These are phyloP conservation scores for Dioscorea dumetorum DNA, from an alignment of 106 monocot species.

Conservation along the genomic window DNA sequence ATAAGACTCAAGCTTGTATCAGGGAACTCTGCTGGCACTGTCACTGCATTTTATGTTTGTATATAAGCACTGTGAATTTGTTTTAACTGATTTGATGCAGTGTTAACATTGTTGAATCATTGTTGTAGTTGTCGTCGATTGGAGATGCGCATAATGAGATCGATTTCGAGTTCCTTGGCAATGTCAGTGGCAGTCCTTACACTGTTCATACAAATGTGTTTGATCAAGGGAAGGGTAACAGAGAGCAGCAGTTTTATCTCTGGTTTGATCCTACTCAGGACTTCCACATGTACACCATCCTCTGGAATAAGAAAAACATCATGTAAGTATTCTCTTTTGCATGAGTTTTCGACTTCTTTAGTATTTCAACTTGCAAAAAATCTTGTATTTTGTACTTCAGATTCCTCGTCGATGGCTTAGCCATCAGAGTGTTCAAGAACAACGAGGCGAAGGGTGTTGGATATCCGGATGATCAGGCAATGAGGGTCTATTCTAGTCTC, in stretches of 20 bases:
- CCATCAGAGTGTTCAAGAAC: conserved; percentile 24
- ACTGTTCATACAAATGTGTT: conserved; percentile 11
- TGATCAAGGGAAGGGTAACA: conserved; percentile 11
- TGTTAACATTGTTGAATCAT: too few species aligned
- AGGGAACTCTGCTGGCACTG: conserved; percentile 28
- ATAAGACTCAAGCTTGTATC: conserved; percentile 27
- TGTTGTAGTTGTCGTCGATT: conserved; percentile 6
- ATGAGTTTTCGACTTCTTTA: not conserved
- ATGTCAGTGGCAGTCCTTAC: conserved; percentile 7
- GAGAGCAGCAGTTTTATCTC: conserved; percentile 14
- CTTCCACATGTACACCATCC: conserved; percentile 15
- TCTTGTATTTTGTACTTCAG: not conserved
- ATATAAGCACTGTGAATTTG: not conserved
- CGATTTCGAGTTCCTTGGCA: conserved; percentile 18
- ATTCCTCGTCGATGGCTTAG: conserved; percentile 17
- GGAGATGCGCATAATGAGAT: conserved; percentile 13
- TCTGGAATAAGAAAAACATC: conserved; percentile 10
- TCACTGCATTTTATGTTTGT: conserved; percentile 27
- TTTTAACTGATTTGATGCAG: not conserved
- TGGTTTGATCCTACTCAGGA: conserved; percentile 14
- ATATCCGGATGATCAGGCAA: conserved; percentile 15
- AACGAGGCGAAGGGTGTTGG: conserved; percentile 5
- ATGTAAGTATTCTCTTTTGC: not conserved
- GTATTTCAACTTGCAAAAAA: too few species aligned
- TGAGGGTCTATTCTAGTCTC: conserved; percentile 24